These are phyloP conservation scores for Pseudozyma sp. DNA, from an alignment of 1,284 basidiomycete genomes.

Conservation along the genomic window DNA sequence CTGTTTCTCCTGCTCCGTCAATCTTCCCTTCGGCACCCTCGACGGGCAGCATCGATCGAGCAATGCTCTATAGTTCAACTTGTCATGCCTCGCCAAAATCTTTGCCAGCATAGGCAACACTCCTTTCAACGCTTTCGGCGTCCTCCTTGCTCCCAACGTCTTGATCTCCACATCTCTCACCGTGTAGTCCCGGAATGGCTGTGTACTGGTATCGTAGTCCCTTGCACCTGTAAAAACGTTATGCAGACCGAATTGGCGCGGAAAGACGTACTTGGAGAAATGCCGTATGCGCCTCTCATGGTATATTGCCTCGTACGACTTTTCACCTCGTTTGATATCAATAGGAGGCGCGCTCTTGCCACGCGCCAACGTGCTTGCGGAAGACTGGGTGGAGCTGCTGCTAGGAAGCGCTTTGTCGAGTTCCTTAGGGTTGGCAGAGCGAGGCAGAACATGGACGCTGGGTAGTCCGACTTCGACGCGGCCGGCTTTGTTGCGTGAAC, in stretches of 20 bases:
- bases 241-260: slow-evolving; percentile 78
- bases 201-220: slow-evolving; percentile 45
- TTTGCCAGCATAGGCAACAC: slow-evolving; percentile 75
- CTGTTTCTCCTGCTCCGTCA: slow-evolving; percentile 72
- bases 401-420: slow-evolving; percentile 39
- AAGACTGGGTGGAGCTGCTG: slow-evolving; percentile 4
- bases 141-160: slow-evolving; percentile 71
- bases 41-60: slow-evolving; percentile 79
- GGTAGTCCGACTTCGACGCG: slow-evolving; percentile 75
- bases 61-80: slow-evolving; percentile 79
- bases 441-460: slow-evolving; percentile 70
- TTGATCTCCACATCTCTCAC: slow-evolving; percentile 80
- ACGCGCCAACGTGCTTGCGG: background rate
- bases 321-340: slow-evolving; percentile 4
- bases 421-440: slow-evolving; percentile 22
- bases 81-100: slow-evolving; percentile 77
- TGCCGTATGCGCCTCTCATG: slow-evolving; percentile 72
- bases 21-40: slow-evolving; percentile 72
- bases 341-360: background rate
- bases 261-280: slow-evolving; percentile 84
- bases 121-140: slow-evolving; percentile 78
- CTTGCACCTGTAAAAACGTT: slow-evolving; percentile 73
- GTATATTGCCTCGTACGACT: slow-evolving; percentile 9
- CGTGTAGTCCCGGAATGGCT: slow-evolving; percentile 73
- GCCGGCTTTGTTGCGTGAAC: slow-evolving; percentile 72